Evolutionary conservation across 2,329 filamentous ascomycete genomes (phyloP).

Genomic region (Claviceps humidiphila): DNA sequence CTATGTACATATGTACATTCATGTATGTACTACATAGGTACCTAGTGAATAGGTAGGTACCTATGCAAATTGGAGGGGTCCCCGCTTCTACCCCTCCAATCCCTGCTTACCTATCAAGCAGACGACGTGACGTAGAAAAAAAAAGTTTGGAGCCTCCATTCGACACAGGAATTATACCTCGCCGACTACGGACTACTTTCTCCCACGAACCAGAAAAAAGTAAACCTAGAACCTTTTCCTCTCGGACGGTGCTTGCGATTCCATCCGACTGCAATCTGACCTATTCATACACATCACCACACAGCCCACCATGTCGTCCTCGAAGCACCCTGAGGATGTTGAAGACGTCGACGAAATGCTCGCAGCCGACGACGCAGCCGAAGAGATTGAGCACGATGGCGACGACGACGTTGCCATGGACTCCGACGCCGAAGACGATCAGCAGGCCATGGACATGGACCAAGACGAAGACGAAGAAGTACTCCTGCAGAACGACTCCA

Average conservation of each 20-base stretch:
- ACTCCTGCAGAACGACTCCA: conserved; percentile 77
- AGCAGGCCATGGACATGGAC: conserved; percentile 40
- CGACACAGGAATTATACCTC: neutral
- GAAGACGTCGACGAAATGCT: conserved; percentile 12
- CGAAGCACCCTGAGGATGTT: conserved; percentile 13
- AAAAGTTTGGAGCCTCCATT: neutral
- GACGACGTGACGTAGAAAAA: neutral
- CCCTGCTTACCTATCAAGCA: conserved; percentile 10
- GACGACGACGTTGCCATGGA: conserved; percentile 72
- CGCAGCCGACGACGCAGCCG: conserved; percentile 9
- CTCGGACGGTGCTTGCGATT: neutral
- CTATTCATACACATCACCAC: neutral
- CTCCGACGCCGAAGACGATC: conserved; percentile 38
- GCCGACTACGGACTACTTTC: neutral
- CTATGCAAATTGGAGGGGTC: neutral
- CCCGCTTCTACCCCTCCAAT: neutral
- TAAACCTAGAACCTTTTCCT: neutral
- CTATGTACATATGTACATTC: too few relatives aligned
- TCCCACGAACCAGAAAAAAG: too few relatives aligned
- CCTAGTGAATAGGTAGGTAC: neutral
- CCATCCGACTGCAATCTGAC: neutral
- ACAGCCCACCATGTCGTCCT: conserved; percentile 17
- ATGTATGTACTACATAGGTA: neutral
- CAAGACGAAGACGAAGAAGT: conserved; percentile 66
- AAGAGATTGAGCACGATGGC: conserved; percentile 41